Evolutionary conservation across 2,329 filamentous ascomycete species (phyloP).

Genomic region (Fusarium avenaceum): DNA sequence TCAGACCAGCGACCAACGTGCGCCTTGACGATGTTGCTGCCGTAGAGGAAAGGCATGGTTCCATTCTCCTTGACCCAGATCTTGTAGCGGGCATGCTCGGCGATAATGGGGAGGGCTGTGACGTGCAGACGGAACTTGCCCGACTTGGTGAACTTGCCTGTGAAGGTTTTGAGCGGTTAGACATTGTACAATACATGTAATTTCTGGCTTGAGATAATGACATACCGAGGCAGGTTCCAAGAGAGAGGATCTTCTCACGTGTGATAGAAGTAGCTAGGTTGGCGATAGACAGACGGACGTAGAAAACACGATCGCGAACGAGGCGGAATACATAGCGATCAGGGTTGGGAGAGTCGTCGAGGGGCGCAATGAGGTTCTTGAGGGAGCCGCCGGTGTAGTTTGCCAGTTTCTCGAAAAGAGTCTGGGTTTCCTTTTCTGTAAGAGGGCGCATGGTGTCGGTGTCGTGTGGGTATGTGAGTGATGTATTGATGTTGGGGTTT

Average conservation of each 20-base stretch:
- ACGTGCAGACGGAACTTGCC: slow-evolving; percentile 96
- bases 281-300: slow-evolving; percentile 88
- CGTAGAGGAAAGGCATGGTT: slow-evolving; percentile 97
- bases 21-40: slow-evolving; percentile 83
- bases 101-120: slow-evolving; percentile 87
- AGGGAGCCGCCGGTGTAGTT: slow-evolving; percentile 91
- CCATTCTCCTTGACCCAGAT: slow-evolving; percentile 97
- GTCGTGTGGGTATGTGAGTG: slow-evolving; percentile 1
- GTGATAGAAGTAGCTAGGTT: slow-evolving; percentile 91
- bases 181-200: neutral
- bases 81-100: slow-evolving; percentile 94
- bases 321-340: slow-evolving; percentile 90
- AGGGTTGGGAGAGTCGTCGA: slow-evolving; percentile 74
- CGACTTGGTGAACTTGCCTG: slow-evolving; percentile 95
- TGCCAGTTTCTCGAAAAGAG: slow-evolving; percentile 91
- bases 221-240: slow-evolving; percentile 85
- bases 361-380: slow-evolving; percentile 83
- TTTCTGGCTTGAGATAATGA: neutral
- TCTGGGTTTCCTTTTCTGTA: slow-evolving; percentile 83
- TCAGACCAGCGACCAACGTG: slow-evolving; percentile 86
- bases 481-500: slow-evolving; percentile 27
- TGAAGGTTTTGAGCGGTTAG: slow-evolving; percentile 26
- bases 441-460: slow-evolving; percentile 78
- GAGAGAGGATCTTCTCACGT: slow-evolving; percentile 83
- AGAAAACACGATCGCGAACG: slow-evolving; percentile 88